Base-by-base conservation (phyloP, 768 basidiomycete species). In the Lentinula aciculospora region DNA sequence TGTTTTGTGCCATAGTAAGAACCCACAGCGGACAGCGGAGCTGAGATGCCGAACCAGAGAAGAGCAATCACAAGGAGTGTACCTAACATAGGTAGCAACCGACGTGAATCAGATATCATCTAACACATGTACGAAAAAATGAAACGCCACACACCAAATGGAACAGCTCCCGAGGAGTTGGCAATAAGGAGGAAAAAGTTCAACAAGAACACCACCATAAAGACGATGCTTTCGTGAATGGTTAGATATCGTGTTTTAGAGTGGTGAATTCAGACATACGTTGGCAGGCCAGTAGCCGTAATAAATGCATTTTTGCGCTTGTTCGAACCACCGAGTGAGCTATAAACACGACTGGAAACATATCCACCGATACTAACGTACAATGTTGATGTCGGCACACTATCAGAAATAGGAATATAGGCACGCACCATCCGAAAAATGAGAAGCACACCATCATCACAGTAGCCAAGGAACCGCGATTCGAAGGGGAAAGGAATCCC, bases 381-480 rank as follows among this genome's bases (percentile, higher is more conserved):
- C 25, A 21, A 47, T 5, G 49, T 44, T 3, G 25, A n/a, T 19
- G 13, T n/a, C 25, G 2, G 13, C 7, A 8, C 34, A 42, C 34
- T 44, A 10, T 13, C 15, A 13, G 19, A 28, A 7, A 39, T 21
- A 28, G 4, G 25, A 29, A 29, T 31, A 29, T 49, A 27, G 15
- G 56, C 25, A 64, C 80, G 62, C 63, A 85, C 92, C 87, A 77
- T 70, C 94, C 93, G 66, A 98, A 98, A 63, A 97, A 75, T 2
- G 94, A 90, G 92, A 94, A 98, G 69, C 85, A 92, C 13, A 98
- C 82, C 78, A 97, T 84, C 85, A 97, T 90, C 45, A 94, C 89
- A 2, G 94, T 97, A 1, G 92, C 92, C 9, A 98, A 82, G 3
- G 93, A 89, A 25, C 96, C 96, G 21, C 96, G 88, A 66, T 97